These are phyloP conservation scores for Lactifluus volemus DNA, from an alignment of 768 basidiomycete genomes.

Conservation along the genomic window DNA sequence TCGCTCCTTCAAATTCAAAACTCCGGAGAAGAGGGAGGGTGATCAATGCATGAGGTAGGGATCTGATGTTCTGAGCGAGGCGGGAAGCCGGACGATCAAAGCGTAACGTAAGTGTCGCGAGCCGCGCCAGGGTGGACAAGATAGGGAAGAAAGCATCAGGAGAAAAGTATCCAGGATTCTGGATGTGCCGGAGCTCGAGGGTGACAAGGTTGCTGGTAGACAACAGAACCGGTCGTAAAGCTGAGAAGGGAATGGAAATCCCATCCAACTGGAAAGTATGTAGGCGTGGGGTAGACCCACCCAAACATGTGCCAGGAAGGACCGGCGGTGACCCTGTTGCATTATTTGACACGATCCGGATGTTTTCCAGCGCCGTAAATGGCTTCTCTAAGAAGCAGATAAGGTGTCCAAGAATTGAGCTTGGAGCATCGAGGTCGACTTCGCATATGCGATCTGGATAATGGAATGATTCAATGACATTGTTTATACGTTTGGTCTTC, in stretches of 20 bases:
- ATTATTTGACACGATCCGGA: constrained; percentile 24
- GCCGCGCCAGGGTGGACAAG: neutral
- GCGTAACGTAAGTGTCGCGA: neutral
- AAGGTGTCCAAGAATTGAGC: constrained; percentile 8
- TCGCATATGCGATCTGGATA: neutral
- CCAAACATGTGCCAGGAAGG: neutral
- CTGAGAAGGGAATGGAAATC: neutral
- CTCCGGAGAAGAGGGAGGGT: neutral
- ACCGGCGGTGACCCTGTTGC: constrained; percentile 29
- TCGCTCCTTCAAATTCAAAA: neutral
- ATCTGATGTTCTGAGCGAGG: too few species aligned
- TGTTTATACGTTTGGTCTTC: neutral
- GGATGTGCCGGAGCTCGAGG: neutral
- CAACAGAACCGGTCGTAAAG: neutral
- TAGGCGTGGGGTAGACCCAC: constrained; percentile 1
- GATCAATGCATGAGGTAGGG: neutral
- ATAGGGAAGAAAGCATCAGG: neutral
- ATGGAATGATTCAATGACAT: neutral
- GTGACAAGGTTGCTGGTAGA: neutral
- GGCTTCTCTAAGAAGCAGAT: constrained; percentile 25
- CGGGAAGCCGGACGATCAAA: neutral
- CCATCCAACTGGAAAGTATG: neutral
- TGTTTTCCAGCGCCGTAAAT: constrained; percentile 4
- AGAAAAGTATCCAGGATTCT: neutral
- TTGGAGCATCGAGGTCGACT: neutral